phyloP scores from a whole-genome alignment of 768 basidiomycete species.

The Serendipita vermifera region DNA sequence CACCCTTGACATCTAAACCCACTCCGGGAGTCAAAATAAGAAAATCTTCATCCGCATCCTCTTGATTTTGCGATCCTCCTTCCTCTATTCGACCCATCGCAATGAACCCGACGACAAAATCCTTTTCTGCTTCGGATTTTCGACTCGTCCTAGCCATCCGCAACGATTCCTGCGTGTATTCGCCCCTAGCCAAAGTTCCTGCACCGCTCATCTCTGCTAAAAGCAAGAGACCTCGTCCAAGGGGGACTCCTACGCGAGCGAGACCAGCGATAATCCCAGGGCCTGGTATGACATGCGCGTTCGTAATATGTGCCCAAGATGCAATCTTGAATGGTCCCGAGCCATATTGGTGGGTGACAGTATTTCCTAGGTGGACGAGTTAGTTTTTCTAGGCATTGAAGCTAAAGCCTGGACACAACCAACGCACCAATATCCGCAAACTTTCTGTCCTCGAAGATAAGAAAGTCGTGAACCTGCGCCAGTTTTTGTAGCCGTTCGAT shows the following conservation, averaged over 20 bases:
- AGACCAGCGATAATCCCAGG: slow-evolving; percentile 89
- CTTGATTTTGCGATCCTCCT: slow-evolving; percentile 30
- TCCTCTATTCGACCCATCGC: slow-evolving; percentile 76
- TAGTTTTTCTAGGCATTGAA: neutral
- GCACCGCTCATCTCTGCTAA: slow-evolving; percentile 94
- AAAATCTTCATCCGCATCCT: slow-evolving; percentile 54
- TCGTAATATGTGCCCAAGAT: slow-evolving; percentile 92
- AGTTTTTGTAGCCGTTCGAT: slow-evolving; percentile 57
- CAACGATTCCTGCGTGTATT: slow-evolving; percentile 74
- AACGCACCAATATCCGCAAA: slow-evolving; percentile 91
- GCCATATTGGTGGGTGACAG: slow-evolving; percentile 89
- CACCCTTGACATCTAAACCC: slow-evolving; percentile 63
- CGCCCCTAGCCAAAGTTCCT: slow-evolving; percentile 69
- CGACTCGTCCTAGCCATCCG: slow-evolving; percentile 71
- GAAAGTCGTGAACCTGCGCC: slow-evolving; percentile 71
- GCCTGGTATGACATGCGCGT: slow-evolving; percentile 94
- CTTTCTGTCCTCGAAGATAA: slow-evolving; percentile 97
- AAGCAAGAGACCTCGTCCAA: slow-evolving; percentile 75
- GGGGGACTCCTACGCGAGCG: slow-evolving; percentile 68
- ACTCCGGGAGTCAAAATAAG: slow-evolving; percentile 89
- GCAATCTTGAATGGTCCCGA: slow-evolving; percentile 88
- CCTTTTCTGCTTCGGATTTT: slow-evolving; percentile 23
- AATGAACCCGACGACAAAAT: slow-evolving; percentile 93
- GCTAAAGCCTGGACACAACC: too few relatives aligned
- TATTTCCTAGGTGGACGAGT: slow-evolving; percentile 70